phyloP scores from a whole-genome alignment of 2,329 filamentous ascomycete species.

The Hypoxylon sp. region DNA sequence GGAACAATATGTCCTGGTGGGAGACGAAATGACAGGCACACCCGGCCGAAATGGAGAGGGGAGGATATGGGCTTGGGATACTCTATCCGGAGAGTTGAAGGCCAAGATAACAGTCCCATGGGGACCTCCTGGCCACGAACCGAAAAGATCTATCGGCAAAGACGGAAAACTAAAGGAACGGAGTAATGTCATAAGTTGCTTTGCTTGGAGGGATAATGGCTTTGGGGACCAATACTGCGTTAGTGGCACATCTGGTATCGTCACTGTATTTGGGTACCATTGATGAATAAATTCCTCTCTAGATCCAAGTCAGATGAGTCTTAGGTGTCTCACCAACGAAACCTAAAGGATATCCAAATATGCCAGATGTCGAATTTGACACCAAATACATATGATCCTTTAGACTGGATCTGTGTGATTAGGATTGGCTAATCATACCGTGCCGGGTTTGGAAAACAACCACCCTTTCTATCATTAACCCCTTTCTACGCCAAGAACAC shows the following conservation, averaged over 20 bases:
- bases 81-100: constrained; percentile 78
- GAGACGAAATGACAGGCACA: constrained; percentile 74
- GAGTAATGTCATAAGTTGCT: constrained; percentile 72
- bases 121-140: constrained; percentile 66
- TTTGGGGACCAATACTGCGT: constrained; percentile 76
- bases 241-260: constrained; percentile 74
- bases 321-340: constrained; percentile 4
- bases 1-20: constrained; percentile 84
- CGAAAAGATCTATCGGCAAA: constrained; percentile 67
- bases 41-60: constrained; percentile 65
- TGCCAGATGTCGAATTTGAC: constrained; percentile 39
- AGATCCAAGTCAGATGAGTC: constrained; percentile 10
- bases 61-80: constrained; percentile 84
- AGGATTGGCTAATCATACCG: constrained; percentile 29
- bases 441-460: constrained; percentile 35
- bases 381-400: constrained; percentile 29
- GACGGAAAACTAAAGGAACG: constrained; percentile 73
- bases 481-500: constrained; percentile 46
- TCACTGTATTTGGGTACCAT: constrained; percentile 72
- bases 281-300: constrained; percentile 32
- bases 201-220: constrained; percentile 74
- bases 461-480: constrained; percentile 41
- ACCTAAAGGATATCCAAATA: constrained; percentile 22
- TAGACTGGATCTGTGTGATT: constrained; percentile 31
- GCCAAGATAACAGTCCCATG: constrained; percentile 73